A percentile compares a stretch with the other conserved stretches of the same genome.
phyloP scores from a whole-genome alignment of 805 yeast genomes.

The Maudiozyma barnettii region DNA sequence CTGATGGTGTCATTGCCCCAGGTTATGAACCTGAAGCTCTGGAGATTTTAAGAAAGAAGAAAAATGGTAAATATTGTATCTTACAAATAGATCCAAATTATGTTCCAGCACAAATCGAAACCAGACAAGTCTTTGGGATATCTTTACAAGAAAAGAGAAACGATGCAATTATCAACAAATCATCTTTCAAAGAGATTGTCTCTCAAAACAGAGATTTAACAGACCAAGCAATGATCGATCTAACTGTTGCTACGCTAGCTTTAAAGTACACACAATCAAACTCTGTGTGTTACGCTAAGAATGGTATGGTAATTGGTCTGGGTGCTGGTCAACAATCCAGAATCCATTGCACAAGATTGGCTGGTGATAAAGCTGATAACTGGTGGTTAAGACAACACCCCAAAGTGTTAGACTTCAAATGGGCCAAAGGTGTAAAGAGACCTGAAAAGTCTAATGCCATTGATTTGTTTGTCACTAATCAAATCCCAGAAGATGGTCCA shows the following conservation, averaged over 20 bases:
- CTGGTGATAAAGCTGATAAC: slow-evolving; percentile 98
- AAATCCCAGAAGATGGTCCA: slow-evolving; percentile 85
- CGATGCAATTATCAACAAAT: slow-evolving; percentile 88
- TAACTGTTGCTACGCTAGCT: slow-evolving; percentile 95
- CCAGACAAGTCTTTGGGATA: slow-evolving; percentile 94
- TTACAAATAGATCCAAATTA: slow-evolving; percentile 93
- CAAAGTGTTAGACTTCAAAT: slow-evolving; percentile 78
- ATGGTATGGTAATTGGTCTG: slow-evolving; percentile 98
- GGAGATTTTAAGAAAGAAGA: slow-evolving; percentile 79
- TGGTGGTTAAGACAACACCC: slow-evolving; percentile 99
- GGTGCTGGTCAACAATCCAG: slow-evolving; percentile 99
- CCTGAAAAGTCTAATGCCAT: slow-evolving; percentile 98
- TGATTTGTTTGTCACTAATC: slow-evolving; percentile 84
- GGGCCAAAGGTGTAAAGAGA: slow-evolving; percentile 97
- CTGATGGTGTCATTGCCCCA: slow-evolving; percentile 98
- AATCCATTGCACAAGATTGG: slow-evolving; percentile 97
- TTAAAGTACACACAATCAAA: slow-evolving; percentile 96
- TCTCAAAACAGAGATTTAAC: slow-evolving; percentile 79
- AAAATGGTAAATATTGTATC: slow-evolving; percentile 95
- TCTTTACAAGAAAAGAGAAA: slow-evolving; percentile 94
- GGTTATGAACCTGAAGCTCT: slow-evolving; percentile 91
- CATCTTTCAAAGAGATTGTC: slow-evolving; percentile 85
- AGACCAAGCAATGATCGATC: slow-evolving; percentile 86
- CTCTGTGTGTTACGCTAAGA: slow-evolving; percentile 96
- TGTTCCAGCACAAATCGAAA: slow-evolving; percentile 71